Evolutionary conservation across 2,329 filamentous ascomycete species (phyloP), one percentile per base, ranked within the genome.

Genomic region (Pezicula radicicola): DNA sequence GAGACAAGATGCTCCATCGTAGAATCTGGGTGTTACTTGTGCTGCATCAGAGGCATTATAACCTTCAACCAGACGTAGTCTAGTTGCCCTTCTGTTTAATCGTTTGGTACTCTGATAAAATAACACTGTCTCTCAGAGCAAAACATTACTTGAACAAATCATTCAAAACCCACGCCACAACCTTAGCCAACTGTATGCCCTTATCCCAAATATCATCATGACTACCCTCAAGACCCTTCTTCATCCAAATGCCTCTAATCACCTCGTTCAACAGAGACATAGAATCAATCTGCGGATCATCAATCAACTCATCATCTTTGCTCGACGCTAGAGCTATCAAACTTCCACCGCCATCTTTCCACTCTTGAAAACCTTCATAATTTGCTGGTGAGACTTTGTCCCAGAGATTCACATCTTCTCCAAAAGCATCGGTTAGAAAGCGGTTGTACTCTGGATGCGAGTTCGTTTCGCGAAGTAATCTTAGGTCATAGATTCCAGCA

Each of bases 401-500:
- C 85, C 85, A 89, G 1, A 49, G 33, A 0, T 58, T 54, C 40
- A 79, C 75, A 44, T 75, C 71, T 8, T 61, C 52, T 1, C 78
- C 66, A 18, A 89, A 67, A 0, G 75, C 75, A 7, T 73, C 73
- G 9, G 37, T 49, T 10, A 58, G 42, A 21, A 62, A 62, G 1
- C 54, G 52, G 6, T 56, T 51, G 35, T 62, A 63, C n/a, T 48
- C 54, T 15, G 58, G 51, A 37, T 57, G 49, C 4, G 48, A 18
- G 35, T 61, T 46, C 6, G 35, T 56, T 2, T 62, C 57, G 16
- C 55, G 48, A 2, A 62, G 52, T 5, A 60, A 27, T 15, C 36
- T 49, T 19, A 91, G 67, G 61, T 87, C 80, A 66, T 89, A 89
- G 19, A 91, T 81, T 1, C 87, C 87, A 50, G 80, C 79, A 18